Conservation (phyloP, 73 alveolate genomes). For the Paramecium tetraurelia region DNA sequence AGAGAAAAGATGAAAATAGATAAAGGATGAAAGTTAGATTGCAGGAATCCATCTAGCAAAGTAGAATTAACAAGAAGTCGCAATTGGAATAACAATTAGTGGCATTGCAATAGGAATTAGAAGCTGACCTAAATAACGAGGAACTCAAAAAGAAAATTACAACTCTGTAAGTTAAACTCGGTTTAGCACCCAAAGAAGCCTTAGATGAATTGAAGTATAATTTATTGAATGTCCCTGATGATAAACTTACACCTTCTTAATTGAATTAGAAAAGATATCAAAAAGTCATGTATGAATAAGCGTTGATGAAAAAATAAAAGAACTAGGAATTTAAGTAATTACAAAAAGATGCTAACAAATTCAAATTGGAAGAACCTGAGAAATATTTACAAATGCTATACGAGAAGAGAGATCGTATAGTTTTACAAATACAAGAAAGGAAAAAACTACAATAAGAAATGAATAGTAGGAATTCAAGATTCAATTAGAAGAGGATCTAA, state of each 20-base stretch:
- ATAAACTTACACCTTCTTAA: constrained; percentile 27
- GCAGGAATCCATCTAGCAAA: constrained; percentile 5
- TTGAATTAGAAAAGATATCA: constrained; percentile 33
- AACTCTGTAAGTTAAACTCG: background rate
- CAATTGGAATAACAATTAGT: background rate
- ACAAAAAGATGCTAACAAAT: constrained; percentile 22
- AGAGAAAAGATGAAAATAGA: constrained; percentile 37
- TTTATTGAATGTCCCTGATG: constrained; percentile 35
- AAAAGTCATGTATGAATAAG: constrained; percentile 28
- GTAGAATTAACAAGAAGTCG: background rate
- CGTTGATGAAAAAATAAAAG: background rate
- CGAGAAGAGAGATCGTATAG: constrained; percentile 12
- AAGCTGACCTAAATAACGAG: background rate
- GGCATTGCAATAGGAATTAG: background rate
- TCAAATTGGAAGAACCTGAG: constrained; percentile 43
- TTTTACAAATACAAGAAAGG: background rate
- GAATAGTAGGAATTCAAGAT: constrained; percentile 1
- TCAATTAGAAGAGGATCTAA: constrained; percentile 23
- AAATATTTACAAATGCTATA: constrained; percentile 22
- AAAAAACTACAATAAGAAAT: constrained; percentile 3
- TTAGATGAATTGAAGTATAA: constrained; percentile 21
- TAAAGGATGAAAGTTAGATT: constrained; percentile 39
- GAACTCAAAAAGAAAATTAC: background rate
- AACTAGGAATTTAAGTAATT: constrained; percentile 18
- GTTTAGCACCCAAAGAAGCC: background rate